phyloP scores from a whole-genome alignment of 495 filamentous ascomycete genomes.

The Trichocladium uniseriatum region DNA sequence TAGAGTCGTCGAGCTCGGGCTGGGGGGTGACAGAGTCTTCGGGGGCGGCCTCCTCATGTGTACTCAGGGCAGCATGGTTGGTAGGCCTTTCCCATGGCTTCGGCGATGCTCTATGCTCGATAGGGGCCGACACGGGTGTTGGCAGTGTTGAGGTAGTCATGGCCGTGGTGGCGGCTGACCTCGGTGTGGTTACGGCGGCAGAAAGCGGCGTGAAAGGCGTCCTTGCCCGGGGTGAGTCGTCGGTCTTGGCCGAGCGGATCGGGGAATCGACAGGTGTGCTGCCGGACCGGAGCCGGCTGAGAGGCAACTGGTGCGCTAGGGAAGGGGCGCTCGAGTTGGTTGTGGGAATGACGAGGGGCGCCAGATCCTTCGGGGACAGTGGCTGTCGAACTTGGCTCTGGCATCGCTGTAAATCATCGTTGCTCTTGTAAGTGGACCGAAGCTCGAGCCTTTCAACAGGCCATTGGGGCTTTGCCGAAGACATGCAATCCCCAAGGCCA shows the following conservation, averaged over 20 bases:
- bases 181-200: constrained; percentile 30
- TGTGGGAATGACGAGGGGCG: constrained; percentile 44
- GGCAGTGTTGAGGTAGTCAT: constrained; percentile 36
- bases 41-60: constrained; percentile 19
- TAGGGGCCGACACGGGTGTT: constrained; percentile 38
- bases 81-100: constrained; percentile 37
- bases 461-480: constrained; percentile 22
- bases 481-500: constrained; percentile 32
- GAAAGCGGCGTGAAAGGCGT: constrained; percentile 38
- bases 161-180: constrained; percentile 33
- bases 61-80: constrained; percentile 13
- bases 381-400: constrained; percentile 27
- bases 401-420: constrained; percentile 14
- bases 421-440: constrained; percentile 1
- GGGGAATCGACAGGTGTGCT: constrained; percentile 29
- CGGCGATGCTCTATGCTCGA: constrained; percentile 34
- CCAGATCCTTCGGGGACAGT: constrained; percentile 40
- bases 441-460: constrained; percentile 24
- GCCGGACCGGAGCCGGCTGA: constrained; percentile 32
- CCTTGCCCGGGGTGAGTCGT: constrained; percentile 38
- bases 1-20: constrained; percentile 26
- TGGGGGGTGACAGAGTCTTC: constrained; percentile 23
- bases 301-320: constrained; percentile 31
- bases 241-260: constrained; percentile 26
- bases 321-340: constrained; percentile 28